Conservation (phyloP, 2,329 filamentous ascomycete species). For the Bipolaris bicolor region DNA sequence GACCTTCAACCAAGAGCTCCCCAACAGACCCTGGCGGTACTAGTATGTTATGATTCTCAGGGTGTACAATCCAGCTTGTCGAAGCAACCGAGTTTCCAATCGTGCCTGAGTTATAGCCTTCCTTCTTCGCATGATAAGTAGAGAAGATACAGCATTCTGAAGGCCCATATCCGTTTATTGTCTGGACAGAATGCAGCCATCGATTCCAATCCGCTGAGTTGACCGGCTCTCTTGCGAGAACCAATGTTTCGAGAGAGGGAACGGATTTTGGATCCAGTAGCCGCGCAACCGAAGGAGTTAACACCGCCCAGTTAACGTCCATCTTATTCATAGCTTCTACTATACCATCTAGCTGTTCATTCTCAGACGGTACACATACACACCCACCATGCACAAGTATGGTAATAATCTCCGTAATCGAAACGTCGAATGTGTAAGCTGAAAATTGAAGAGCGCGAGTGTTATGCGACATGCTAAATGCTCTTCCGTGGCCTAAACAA, state of each 20-base stretch:
- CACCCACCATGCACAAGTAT: conserved; percentile 51
- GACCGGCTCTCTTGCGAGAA: conserved; percentile 6
- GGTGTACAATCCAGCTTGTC: conserved; percentile 35
- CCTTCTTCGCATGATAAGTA: not conserved
- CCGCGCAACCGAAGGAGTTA: conserved; percentile 20
- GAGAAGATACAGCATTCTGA: conserved; percentile 7
- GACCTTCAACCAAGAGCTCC: conserved; percentile 36
- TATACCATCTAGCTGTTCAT: conserved; percentile 58
- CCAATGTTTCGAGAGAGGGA: conserved; percentile 4
- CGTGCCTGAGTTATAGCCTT: not conserved
- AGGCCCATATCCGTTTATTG: conserved; percentile 13
- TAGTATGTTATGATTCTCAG: conserved; percentile 23
- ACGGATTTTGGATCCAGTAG: conserved; percentile 15
- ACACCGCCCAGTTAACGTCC: conserved; percentile 13
- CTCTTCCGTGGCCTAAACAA: not conserved
- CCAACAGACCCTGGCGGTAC: conserved; percentile 27
- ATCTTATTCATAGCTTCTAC: conserved; percentile 54
- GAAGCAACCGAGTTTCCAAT: conserved; percentile 18
- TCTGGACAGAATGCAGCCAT: conserved; percentile 7
- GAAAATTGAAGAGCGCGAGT: conserved; percentile 56
- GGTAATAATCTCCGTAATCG: conserved; percentile 62
- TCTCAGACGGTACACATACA: conserved; percentile 58
- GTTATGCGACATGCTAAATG: not conserved
- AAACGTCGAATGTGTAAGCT: conserved; percentile 63
- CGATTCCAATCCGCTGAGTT: conserved; percentile 1